phyloP scores from a whole-genome alignment of 495 filamentous ascomycete species.

The Neurospora cerealis region DNA sequence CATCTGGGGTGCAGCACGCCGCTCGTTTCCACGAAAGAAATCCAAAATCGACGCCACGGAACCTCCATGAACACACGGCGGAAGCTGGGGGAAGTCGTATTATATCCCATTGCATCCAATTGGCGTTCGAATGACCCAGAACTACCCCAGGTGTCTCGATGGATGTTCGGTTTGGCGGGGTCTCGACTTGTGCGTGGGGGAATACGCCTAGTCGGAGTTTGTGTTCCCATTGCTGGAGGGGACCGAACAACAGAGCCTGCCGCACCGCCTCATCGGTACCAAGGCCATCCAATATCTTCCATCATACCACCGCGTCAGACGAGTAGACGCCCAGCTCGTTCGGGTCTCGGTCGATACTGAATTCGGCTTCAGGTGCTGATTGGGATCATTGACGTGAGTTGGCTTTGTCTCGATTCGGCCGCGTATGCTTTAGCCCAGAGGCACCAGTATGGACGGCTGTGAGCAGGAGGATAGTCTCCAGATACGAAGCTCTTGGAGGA shows the following conservation, averaged over 20 bases:
- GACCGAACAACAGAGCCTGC: neutral
- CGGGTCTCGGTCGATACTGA: neutral
- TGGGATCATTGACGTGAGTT: neutral
- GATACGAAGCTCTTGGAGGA: neutral
- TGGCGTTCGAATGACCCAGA: neutral
- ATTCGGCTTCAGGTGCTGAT: neutral
- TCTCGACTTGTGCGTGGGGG: neutral
- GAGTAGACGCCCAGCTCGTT: neutral
- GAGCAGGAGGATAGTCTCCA: neutral
- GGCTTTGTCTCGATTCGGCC: neutral
- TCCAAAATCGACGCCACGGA: neutral
- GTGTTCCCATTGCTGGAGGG: neutral
- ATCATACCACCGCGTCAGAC: neutral
- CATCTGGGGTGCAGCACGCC: constrained; percentile 1
- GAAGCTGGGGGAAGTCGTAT: neutral
- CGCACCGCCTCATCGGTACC: neutral
- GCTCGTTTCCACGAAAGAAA: neutral
- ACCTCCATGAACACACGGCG: neutral
- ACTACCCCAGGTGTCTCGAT: neutral
- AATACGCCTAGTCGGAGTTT: neutral
- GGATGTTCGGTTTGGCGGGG: neutral
- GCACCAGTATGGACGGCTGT: neutral
- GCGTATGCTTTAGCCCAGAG: neutral
- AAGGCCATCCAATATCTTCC: neutral
- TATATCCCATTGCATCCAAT: neutral